Percentiles rank a stretch among this genome's conserved stretches.
These are phyloP conservation scores for Metschnikowia matae DNA, from an alignment of 805 yeast genomes.

Conservation along the genomic window DNA sequence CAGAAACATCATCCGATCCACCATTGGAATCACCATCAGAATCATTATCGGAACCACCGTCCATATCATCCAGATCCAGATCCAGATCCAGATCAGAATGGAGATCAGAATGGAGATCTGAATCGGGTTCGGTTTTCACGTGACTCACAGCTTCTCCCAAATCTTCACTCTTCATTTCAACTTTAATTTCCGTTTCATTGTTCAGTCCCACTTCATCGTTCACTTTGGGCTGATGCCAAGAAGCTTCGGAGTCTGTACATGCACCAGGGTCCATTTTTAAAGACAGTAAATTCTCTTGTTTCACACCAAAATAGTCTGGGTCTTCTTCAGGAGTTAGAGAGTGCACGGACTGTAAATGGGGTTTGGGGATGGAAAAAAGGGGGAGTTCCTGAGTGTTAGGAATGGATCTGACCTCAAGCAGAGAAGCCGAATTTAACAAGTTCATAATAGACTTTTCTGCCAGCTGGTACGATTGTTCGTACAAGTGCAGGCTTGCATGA, in stretches of 20 bases:
- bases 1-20: too few relatives aligned
- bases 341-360: background rate
- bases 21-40: too few relatives aligned
- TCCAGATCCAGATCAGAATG: too few relatives aligned
- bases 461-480: slow-evolving; percentile 23
- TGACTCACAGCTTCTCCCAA: too few relatives aligned
- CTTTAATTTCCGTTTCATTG: too few relatives aligned
- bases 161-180: too few relatives aligned
- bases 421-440: slow-evolving; percentile 26
- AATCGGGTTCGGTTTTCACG: too few relatives aligned
- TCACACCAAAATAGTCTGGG: background rate
- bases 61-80: too few relatives aligned
- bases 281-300: background rate
- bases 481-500: background rate
- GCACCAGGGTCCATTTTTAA: background rate
- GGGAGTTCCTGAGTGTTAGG: background rate
- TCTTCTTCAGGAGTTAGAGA: slow-evolving; percentile 1
- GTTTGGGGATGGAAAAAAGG: background rate
- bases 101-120: too few relatives aligned
- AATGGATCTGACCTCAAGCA: slow-evolving; percentile 3
- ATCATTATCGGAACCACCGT: too few relatives aligned
- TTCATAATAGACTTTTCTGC: slow-evolving; percentile 41
- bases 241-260: background rate
- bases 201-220: too few relatives aligned
- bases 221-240: background rate